Percentiles rank a stretch among this genome's conserved stretches.
These are phyloP conservation scores for Przewalskia tangutica DNA, from an alignment of 257 asterid genomes.

Conservation along the genomic window DNA sequence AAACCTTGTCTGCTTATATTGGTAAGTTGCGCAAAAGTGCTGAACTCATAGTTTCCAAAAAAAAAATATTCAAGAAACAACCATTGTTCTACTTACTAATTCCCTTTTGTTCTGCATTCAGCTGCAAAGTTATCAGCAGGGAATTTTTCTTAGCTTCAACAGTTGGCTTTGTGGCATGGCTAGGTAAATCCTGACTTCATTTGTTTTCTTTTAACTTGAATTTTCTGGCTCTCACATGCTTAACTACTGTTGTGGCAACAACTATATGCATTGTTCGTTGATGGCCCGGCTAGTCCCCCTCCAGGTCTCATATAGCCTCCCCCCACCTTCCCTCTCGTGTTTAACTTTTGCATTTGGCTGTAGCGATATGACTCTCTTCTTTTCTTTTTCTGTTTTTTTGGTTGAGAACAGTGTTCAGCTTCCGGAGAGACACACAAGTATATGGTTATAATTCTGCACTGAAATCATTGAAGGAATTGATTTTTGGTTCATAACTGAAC, in stretches of 20 bases:
- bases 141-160: constrained; percentile 76
- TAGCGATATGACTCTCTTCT: not conserved
- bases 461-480: constrained; percentile 60
- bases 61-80: not conserved
- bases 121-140: constrained; percentile 54
- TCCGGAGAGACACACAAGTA: constrained; percentile 75
- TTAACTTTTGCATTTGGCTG: not conserved
- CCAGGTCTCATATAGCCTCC: not conserved
- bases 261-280: not conserved
- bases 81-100: not conserved
- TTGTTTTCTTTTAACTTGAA: not conserved
- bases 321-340: not conserved
- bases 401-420: constrained; percentile 39
- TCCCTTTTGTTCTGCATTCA: constrained; percentile 21
- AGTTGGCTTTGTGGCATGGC: constrained; percentile 49
- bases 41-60: not conserved
- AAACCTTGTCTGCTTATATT: constrained; percentile 73
- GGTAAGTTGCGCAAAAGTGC: constrained; percentile 31
- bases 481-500: constrained; percentile 38
- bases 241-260: not conserved
- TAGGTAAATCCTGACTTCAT: constrained; percentile 34
- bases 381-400: not conserved
- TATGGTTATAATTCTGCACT: constrained; percentile 55
- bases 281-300: not conserved
- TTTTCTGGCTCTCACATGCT: not conserved